These are phyloP conservation scores for Brassica cretica DNA, from an alignment of 345 rosid species.

Conservation along the genomic window DNA sequence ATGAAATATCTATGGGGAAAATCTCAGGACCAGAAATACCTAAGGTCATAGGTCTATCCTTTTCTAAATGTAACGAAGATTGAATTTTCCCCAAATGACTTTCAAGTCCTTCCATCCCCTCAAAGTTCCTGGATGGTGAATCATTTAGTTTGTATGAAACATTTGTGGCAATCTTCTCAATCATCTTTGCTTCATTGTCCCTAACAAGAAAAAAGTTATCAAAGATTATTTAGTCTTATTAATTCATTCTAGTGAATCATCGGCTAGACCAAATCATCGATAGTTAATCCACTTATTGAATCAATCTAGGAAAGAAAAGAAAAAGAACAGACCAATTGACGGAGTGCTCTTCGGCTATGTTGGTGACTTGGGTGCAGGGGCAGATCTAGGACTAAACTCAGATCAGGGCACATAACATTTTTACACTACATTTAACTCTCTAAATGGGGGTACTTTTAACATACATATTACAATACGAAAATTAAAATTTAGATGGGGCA, in stretches of 20 bases:
- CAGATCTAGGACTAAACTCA: background rate
- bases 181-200: slow-evolving; percentile 11
- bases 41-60: background rate
- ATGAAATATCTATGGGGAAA: background rate
- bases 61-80: background rate
- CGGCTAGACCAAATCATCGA: background rate
- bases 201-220: background rate
- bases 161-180: slow-evolving; percentile 4
- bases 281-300: background rate
- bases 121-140: background rate
- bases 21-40: background rate
- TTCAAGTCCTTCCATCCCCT: background rate
- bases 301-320: background rate
- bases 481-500: no score
- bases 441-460: background rate
- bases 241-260: background rate
- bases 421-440: background rate
- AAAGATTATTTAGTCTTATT: background rate
- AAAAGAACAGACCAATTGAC: background rate
- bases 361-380: background rate
- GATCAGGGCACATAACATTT: background rate
- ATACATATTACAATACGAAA: no score
- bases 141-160: background rate
- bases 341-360: slow-evolving; percentile 3
- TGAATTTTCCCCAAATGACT: background rate